phyloP scores from a whole-genome alignment of 305 asterid genomes.

The Stenogyne calaminthoides region DNA sequence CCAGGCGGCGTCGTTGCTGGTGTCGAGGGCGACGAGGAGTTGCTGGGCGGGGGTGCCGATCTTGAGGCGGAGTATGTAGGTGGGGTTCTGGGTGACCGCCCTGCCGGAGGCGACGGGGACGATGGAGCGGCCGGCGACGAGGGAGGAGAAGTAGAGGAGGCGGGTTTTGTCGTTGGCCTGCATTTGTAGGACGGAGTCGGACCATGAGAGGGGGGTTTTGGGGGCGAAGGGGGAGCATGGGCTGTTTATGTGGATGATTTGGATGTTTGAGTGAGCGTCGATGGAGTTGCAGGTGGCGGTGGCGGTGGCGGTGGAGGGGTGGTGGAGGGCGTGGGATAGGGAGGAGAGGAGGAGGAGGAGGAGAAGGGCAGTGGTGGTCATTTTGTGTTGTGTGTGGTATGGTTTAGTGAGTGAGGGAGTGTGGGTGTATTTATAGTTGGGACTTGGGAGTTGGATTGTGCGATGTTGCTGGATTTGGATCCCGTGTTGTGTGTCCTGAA shows the following conservation, averaged over 20 bases:
- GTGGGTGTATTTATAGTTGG: conserved; percentile 30
- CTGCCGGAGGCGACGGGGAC: conserved; percentile 80
- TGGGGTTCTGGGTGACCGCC: conserved; percentile 69
- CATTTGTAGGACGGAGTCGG: conserved; percentile 65
- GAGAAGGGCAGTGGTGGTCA: not conserved
- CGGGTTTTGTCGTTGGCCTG: conserved; percentile 62
- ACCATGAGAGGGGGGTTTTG: conserved; percentile 53
- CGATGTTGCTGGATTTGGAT: no score
- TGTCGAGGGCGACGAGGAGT: conserved; percentile 69
- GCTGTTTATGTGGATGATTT: conserved; percentile 64
- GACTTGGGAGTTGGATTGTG: no score
- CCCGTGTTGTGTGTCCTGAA: no score
- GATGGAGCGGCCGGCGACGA: conserved; percentile 66
- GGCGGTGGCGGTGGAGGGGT: conserved; percentile 30
- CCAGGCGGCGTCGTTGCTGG: conserved; percentile 85
- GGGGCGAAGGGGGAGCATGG: conserved; percentile 70
- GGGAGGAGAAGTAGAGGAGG: conserved; percentile 60
- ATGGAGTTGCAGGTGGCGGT: conserved; percentile 35
- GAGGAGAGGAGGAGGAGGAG: conserved; percentile 19
- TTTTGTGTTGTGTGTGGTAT: not conserved
- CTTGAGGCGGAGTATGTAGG: conserved; percentile 63
- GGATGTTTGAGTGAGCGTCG: conserved; percentile 54
- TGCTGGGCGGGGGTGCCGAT: conserved; percentile 82
- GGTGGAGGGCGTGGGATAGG: conserved; percentile 32
- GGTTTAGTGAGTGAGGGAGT: conserved; percentile 13